Evolutionary conservation across 2,329 filamentous ascomycete species (phyloP), one percentile per base, ranked within the genome.

Genomic region (Dendryphion nanum): DNA sequence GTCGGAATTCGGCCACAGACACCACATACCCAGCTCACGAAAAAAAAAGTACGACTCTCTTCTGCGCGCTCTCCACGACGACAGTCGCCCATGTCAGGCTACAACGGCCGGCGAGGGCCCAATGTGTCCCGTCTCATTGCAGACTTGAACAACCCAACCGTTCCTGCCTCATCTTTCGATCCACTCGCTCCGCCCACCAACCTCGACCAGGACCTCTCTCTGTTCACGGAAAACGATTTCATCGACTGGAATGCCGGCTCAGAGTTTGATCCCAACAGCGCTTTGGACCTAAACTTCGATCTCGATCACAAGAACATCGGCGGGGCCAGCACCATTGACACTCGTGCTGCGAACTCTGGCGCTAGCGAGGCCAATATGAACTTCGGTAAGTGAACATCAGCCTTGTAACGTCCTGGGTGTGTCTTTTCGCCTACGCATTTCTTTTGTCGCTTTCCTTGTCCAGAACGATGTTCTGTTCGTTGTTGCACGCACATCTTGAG

Each of bases 41-140:
- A n/a, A n/a, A n/a, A n/a, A 45, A 48, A 40, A 21, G 40, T 33
- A 21, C 18, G 35, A 30, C 31, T 29, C 20, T 38, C 39, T 36
- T 30, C 35, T 45, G 48, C 29, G 30, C 37, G 19, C 35, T 10
- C 26, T 37, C 45, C 20, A 16, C 36, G 35, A 42, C 40, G 24
- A 30, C 40, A 14, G 30, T 38, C 38, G 36, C 38, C 34, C 57
- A 89, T 89, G 85, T 81, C 86, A 64, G 78, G 74, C 63, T 89
- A 82, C 77, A 82, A 78, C 67, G 84, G 83, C 60, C 85, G 88
- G 46, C 82, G 85, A 61, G 86, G 80, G 55, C 85, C 87, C 59
- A 95, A 95, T 67, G 86, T 95, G 69, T 89, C 89, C 60, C 85
- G 89, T 61, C 95, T 93, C 72, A 77, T 96, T 50, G 85, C 87